Evolutionary conservation across 371 early-diverging fungal genomes (phyloP).

Genomic region (Massospora cicadina): DNA sequence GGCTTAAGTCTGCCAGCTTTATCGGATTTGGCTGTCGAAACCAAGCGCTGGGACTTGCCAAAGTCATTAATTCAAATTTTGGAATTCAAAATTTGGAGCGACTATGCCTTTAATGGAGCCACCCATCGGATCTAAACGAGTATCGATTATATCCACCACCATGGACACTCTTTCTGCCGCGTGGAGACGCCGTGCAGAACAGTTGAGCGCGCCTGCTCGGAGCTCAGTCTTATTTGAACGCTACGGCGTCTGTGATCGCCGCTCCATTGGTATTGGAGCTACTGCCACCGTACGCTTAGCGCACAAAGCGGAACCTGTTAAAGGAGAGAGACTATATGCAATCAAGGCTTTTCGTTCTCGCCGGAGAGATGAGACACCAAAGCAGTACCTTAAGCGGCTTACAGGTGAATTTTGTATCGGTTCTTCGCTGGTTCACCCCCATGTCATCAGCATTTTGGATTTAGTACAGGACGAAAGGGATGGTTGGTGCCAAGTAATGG

Average conservation of each 20-base stretch:
- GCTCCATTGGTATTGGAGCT: slow-evolving; percentile 74
- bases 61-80: background rate
- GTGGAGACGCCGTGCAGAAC: background rate
- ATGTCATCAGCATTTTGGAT: slow-evolving; percentile 53
- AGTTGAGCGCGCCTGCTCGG: background rate
- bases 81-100: background rate
- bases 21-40: background rate
- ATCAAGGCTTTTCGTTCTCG: slow-evolving; percentile 42
- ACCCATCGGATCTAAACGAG: background rate
- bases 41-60: background rate
- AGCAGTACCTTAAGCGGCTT: slow-evolving; percentile 41
- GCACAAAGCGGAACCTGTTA: slow-evolving; percentile 25
- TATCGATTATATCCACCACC: background rate
- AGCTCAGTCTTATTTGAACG: slow-evolving; percentile 23
- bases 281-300: slow-evolving; percentile 78
- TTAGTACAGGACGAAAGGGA: slow-evolving; percentile 34
- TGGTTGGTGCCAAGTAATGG: slow-evolving; percentile 49
- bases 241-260: slow-evolving; percentile 59
- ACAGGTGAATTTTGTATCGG: slow-evolving; percentile 57
- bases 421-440: slow-evolving; percentile 36
- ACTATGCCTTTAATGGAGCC: background rate
- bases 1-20: no score
- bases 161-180: background rate
- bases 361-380: slow-evolving; percentile 27
- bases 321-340: slow-evolving; percentile 21